These are phyloP conservation scores for Plasmodium billcollinsi DNA, from an alignment of 169 alveolate species.

Conservation along the genomic window DNA sequence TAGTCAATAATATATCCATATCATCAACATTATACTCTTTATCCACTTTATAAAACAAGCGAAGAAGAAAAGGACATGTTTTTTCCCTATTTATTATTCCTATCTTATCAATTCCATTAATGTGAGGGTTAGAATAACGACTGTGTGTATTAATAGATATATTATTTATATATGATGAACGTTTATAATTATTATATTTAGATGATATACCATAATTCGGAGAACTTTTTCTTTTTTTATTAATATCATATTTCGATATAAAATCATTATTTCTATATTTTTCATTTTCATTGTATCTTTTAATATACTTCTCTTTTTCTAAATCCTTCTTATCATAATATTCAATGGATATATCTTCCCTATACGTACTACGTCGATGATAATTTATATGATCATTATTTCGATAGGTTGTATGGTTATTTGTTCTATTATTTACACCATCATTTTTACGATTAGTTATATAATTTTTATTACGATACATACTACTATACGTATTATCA, in stretches of 20 bases:
- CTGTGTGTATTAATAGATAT: background rate
- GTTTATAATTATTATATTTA: background rate
- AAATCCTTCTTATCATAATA: background rate
- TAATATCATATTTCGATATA: background rate
- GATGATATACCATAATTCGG: background rate
- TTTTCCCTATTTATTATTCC: constrained; percentile 70
- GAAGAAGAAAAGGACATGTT: constrained; percentile 65
- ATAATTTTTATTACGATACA: constrained; percentile 9
- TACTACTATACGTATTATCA: background rate
- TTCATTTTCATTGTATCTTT: constrained; percentile 8
- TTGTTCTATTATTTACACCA: no score
- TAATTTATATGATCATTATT: no score
- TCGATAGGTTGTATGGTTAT: no score
- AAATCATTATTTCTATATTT: background rate
- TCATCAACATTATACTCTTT: constrained; percentile 42
- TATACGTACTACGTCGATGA: no score
- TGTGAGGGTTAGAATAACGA: background rate
- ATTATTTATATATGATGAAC: background rate
- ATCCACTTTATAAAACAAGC: constrained; percentile 51
- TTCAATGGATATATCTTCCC: no score
- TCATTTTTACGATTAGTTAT: no score
- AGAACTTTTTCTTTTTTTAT: constrained; percentile 3
- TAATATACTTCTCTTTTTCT: background rate
- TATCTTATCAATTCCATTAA: background rate
- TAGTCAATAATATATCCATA: background rate